Evolutionary conservation across 257 asterid genomes (phyloP).

Genomic region (Gardenia jasminoides): DNA sequence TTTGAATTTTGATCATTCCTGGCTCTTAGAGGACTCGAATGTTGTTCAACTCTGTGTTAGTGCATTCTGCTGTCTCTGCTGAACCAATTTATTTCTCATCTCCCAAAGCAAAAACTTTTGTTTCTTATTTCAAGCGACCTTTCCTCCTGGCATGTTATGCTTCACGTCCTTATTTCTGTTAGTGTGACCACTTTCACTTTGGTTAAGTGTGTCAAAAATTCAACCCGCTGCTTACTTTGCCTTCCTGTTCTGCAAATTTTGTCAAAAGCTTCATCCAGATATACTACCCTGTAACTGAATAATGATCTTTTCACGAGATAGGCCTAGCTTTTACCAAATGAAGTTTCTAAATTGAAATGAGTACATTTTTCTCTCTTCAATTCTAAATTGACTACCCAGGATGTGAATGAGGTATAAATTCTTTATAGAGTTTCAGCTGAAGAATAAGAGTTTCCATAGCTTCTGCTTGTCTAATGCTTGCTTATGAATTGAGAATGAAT

Average conservation of each 20-base stretch:
- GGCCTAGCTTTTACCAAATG: not conserved
- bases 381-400: not conserved
- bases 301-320: not conserved
- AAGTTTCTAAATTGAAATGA: not conserved
- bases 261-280: not conserved
- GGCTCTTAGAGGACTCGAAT: not conserved
- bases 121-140: not conserved
- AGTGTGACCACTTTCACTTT: not conserved
- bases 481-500: not conserved
- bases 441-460: not conserved
- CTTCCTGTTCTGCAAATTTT: not conserved
- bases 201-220: not conserved
- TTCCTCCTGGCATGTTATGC: not conserved
- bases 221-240: not conserved
- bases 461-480: not conserved
- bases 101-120: not conserved
- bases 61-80: too few species aligned
- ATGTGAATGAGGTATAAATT: not conserved
- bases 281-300: not conserved
- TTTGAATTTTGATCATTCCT: not conserved
- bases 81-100: not conserved
- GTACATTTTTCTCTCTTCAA: not conserved
- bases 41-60: too few species aligned
- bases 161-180: too few species aligned
- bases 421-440: not conserved